Evolutionary conservation across 208 protist genomes (phyloP), one percentile per base, ranked within the genome.

Genomic region (Polymyxa betae): DNA sequence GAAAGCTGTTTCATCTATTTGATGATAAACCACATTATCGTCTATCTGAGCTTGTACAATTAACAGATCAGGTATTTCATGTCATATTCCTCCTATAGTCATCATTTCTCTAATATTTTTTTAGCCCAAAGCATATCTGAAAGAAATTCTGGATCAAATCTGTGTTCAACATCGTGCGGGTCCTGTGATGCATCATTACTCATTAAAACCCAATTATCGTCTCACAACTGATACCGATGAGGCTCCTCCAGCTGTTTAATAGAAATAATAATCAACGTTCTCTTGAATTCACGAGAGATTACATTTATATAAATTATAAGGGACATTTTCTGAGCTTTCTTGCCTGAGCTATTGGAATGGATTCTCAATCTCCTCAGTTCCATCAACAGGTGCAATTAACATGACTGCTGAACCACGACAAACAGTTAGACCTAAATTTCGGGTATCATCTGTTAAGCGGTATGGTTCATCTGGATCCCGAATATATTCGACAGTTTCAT

Each of bases 401-500:
- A 94, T 94, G 1, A 95, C 92, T 0, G 94, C 87, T 1, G 90
- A 93, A 16, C 94, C 94, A 77, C 93, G 89, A 88, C 93, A 94
- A 35, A 95, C 94, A 0, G 88, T 89, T 35, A 95, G 90, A 38
- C 94, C 94, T 41, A 95, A n/a, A 0, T 92, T 32, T 10, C 94
- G 77, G 29, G 94, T 95, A 24, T 91, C 41, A 43, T 92, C 93
- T 0, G 92, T 92, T 20, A 91, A 77, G 43, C 88, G 54, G 88
- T 92, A 93, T 0, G 93, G 91, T 32, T 94, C 92, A 0, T 88
- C 41, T 29, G 93, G 82, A 49, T 94, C 93, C 91, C 91, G 66
- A 5, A 94, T 44, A 43, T 93, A 94, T 90, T 95, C 94, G 29
- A 91, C 68, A 0, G 92, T 88, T 5, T 95, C 92, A 78, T 94